phyloP scores from a whole-genome alignment of 2,329 filamentous ascomycete genomes.

The Pseudocercospora crystallina region DNA sequence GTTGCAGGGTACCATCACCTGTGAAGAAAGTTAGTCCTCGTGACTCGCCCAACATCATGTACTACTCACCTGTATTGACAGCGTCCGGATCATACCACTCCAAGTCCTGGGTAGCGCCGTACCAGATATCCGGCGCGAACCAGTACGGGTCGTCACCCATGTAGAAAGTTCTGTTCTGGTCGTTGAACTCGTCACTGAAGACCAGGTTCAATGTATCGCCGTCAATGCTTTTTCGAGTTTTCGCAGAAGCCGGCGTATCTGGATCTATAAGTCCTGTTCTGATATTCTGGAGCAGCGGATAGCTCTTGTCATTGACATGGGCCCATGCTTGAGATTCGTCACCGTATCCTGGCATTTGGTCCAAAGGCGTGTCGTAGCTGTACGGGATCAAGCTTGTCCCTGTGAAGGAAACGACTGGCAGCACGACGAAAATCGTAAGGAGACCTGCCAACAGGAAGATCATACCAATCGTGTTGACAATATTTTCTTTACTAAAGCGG shows the following conservation, averaged over 20 bases:
- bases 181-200: conserved; percentile 59
- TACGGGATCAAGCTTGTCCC: conserved; percentile 43
- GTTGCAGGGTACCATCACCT: conserved; percentile 44
- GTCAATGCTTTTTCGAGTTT: conserved; percentile 47
- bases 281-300: conserved; percentile 51
- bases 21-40: conserved; percentile 2
- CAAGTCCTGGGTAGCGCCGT: conserved; percentile 53
- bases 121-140: conserved; percentile 55
- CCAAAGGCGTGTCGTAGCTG: conserved; percentile 40
- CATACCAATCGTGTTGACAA: conserved; percentile 46
- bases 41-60: not conserved
- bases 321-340: conserved; percentile 42
- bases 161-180: conserved; percentile 55
- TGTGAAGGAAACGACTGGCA: conserved; percentile 51
- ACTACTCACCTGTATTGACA: conserved; percentile 44
- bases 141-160: conserved; percentile 59
- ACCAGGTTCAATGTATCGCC: conserved; percentile 50
- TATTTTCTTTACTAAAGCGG: conserved; percentile 45
- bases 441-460: conserved; percentile 49
- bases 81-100: conserved; percentile 56
- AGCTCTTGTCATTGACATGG: conserved; percentile 48
- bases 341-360: conserved; percentile 37
- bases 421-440: conserved; percentile 50
- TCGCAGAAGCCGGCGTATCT: conserved; percentile 50
- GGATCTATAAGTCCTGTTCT: conserved; percentile 52